Evolutionary conservation across 73 alveolate species (phyloP), one percentile per base, ranked within the genome.

Genomic region (Tetrahymena borealis): DNA sequence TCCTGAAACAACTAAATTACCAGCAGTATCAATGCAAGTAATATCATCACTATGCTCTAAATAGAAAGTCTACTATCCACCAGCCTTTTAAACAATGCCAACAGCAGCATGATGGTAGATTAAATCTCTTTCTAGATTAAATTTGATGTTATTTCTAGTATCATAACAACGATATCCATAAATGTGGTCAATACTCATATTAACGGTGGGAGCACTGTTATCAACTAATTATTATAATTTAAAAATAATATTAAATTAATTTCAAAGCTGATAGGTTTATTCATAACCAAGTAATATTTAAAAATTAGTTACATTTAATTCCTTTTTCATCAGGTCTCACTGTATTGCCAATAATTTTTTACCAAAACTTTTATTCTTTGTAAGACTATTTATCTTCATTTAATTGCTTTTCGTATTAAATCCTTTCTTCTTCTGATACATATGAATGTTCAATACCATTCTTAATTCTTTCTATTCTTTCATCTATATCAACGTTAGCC

Each of bases 91-190:
- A 35, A 92, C 96, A 39, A 98, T 97, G 37, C 99, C 99, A 16
- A 98, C 96, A 40, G 98, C 99, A 33, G 99, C 99, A 20, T 99
- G 96, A 94, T 98, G 99, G 95, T 98, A 98, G 33, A 98, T 97
- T 41, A 98, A 94, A 16, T 97, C 96, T 36, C 96, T 97, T 79
- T 92, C 92, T 12, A 78, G 79, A 31, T 95, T 96, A 94, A 96
- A 98, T 91, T 97, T 93, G 28, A 98, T 78, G 93, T 98, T 98
- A 94, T 98, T 98, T 96, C 99, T 95, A 28, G 98, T 98, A 96
- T 98, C 99, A 91, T 95, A 99, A 94, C 99, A 98, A 92, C 99
- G 94, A 96, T 98, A 98, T 39, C 99, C 99, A 94, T 98, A 98
- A 33, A 98, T 97, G 94, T 98, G 97, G 94, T 98, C 99, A 78